phyloP scores from a whole-genome alignment of 2,329 filamentous ascomycete species.

The Pyrenophora tritici-repentis region DNA sequence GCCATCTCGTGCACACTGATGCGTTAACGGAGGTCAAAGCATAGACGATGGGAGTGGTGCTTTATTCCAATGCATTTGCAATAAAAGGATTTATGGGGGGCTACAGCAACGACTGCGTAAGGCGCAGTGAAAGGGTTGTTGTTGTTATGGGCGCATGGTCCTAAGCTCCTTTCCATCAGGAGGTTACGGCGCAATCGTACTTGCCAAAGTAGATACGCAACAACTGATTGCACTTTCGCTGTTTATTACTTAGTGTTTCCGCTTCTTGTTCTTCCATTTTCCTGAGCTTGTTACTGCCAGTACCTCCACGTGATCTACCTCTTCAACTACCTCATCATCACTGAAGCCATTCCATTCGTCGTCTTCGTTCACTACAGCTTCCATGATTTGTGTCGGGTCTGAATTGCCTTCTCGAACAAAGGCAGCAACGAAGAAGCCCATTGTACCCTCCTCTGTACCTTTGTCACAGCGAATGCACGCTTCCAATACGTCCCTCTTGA shows the following conservation, averaged over 20 bases:
- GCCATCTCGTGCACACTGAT: neutral
- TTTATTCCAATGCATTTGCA: neutral
- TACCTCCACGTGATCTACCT: neutral
- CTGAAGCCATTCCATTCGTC: constrained; percentile 54
- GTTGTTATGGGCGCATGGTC: neutral
- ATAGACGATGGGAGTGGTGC: neutral
- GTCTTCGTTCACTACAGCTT: constrained; percentile 22
- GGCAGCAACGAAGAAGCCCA: constrained; percentile 94
- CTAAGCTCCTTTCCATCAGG: neutral
- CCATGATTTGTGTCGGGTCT: constrained; percentile 1
- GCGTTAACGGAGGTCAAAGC: neutral
- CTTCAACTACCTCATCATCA: constrained; percentile 33
- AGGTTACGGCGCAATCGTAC: neutral
- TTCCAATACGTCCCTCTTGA: constrained; percentile 59
- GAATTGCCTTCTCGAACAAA: constrained; percentile 67
- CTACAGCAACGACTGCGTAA: neutral
- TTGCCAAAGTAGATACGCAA: neutral
- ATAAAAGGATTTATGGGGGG: neutral
- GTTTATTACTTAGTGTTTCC: constrained; percentile 11
- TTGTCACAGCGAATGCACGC: constrained; percentile 83
- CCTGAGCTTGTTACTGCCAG: neutral
- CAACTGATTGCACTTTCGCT: neutral
- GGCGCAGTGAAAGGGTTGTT: neutral
- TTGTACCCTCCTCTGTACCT: constrained; percentile 79
- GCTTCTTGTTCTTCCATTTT: constrained; percentile 31